Conservation (phyloP, 805 yeast species). For the Brettanomyces anomalus region DNA sequence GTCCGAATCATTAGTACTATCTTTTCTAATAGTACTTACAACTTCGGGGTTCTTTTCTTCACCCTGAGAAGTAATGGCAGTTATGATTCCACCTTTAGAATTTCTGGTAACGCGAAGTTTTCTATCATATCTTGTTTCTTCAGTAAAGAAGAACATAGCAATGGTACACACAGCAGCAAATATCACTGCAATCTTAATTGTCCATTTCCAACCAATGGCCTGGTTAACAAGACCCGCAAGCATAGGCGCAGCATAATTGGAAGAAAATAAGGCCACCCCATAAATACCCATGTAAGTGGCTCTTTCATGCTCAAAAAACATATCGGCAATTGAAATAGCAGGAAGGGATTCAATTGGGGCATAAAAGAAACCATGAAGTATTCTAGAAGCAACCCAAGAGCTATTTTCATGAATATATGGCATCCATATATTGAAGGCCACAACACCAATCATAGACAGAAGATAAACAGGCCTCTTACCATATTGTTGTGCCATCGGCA, state of each 20-base stretch:
- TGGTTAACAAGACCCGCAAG: constrained; percentile 49
- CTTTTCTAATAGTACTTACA: constrained; percentile 5
- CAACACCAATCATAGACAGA: constrained; percentile 22
- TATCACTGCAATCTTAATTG: constrained; percentile 39
- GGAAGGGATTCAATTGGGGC: constrained; percentile 39
- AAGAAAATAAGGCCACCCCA: constrained; percentile 43
- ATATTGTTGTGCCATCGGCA: constrained; percentile 30
- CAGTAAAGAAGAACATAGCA: constrained; percentile 37
- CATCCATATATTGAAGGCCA: constrained; percentile 25
- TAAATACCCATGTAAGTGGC: constrained; percentile 41
- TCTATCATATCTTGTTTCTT: constrained; percentile 43
- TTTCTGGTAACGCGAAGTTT: constrained; percentile 18
- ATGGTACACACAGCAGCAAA: constrained; percentile 33
- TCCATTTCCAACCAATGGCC: constrained; percentile 45
- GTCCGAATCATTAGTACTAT: constrained; percentile 5
- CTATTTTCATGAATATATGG: constrained; percentile 25
- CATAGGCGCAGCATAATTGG: constrained; percentile 50
- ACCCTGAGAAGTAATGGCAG: constrained; percentile 17
- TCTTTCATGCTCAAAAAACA: constrained; percentile 44
- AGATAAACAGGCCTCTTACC: constrained; percentile 31
- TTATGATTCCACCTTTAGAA: constrained; percentile 12
- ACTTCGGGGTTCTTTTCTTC: constrained; percentile 4
- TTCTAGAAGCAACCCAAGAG: constrained; percentile 23
- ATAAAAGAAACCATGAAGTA: constrained; percentile 24
- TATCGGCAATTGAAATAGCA: constrained; percentile 39